Conservation (phyloP, 129 eudicot genomes). For the Lactuca saligna region DNA sequence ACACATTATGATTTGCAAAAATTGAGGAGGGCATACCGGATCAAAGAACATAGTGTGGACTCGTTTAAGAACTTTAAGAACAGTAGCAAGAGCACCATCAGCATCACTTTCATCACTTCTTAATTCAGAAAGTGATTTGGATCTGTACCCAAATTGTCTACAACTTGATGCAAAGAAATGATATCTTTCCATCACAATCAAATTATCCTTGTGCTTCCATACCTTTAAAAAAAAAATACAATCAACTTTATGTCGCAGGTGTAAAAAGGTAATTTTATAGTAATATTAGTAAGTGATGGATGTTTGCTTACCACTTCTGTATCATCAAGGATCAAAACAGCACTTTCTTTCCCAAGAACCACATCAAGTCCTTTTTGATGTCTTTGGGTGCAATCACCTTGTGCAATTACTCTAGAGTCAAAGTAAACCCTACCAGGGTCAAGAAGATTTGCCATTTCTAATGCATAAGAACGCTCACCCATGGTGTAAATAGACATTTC, state of each 20-base stretch:
- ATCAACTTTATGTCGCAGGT: not conserved
- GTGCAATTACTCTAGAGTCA: conserved; percentile 38
- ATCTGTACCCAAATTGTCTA: conserved; percentile 58
- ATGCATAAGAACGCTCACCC: conserved; percentile 87
- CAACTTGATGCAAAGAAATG: conserved; percentile 83
- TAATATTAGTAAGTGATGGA: not conserved
- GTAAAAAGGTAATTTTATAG: not conserved
- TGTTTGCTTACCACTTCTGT: conserved; percentile 63
- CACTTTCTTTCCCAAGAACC: conserved; percentile 78
- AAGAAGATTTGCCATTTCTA: conserved; percentile 57
- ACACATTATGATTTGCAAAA: not conserved
- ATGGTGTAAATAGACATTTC: conserved; percentile 94
- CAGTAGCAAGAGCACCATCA: conserved; percentile 81
- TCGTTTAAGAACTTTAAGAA: conserved; percentile 66
- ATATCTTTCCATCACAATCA: conserved; percentile 90
- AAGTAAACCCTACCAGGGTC: conserved; percentile 35
- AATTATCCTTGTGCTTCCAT: conserved; percentile 82
- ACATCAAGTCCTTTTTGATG: conserved; percentile 89
- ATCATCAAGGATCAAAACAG: conserved; percentile 84
- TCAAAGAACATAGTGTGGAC: conserved; percentile 65
- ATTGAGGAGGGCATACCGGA: conserved; percentile 39
- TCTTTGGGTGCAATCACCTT: conserved; percentile 39
- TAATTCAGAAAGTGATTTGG: conserved; percentile 69
- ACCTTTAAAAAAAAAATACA: conserved; percentile 47
- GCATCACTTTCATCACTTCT: conserved; percentile 83